Percentiles rank a stretch among this genome's conserved stretches.
phyloP scores from a whole-genome alignment of 768 basidiomycete species.

The Boletus rufocinnamomeus region DNA sequence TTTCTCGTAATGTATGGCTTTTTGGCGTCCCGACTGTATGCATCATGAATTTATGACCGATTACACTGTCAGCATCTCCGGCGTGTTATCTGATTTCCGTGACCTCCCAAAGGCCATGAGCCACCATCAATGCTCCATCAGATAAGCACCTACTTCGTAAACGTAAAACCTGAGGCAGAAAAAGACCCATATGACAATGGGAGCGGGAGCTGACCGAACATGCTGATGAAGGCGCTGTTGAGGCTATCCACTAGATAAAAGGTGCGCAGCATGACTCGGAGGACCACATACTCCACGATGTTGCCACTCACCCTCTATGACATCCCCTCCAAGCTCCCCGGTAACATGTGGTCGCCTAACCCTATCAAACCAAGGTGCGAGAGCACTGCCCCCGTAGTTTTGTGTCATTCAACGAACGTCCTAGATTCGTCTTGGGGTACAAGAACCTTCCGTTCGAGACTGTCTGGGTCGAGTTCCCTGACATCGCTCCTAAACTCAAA shows the following conservation, averaged over 20 bases:
- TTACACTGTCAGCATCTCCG: neutral
- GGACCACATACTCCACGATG: conserved; percentile 15
- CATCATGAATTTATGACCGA: neutral
- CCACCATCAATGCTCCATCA: neutral
- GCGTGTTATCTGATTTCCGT: neutral
- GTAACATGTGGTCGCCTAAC: conserved; percentile 40
- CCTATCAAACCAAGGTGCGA: conserved; percentile 40
- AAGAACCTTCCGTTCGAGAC: conserved; percentile 38
- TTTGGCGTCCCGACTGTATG: neutral
- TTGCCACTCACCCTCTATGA: conserved; percentile 39
- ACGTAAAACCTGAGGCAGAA: neutral
- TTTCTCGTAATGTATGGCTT: neutral
- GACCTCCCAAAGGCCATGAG: neutral
- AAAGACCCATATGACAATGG: neutral
- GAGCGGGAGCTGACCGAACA: neutral
- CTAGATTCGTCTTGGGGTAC: conserved; percentile 35
- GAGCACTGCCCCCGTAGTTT: neutral
- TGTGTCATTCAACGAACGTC: neutral
- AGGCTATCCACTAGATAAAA: conserved; percentile 4
- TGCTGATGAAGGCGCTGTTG: conserved; percentile 2
- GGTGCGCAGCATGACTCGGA: neutral
- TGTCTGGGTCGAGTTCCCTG: conserved; percentile 37
- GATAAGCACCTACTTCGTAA: neutral
- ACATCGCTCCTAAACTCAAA: conserved; percentile 30
- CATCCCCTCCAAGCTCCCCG: conserved; percentile 34